Evolutionary conservation across 2,329 filamentous ascomycete species (phyloP).

Genomic region (Diaporthe longicolla): DNA sequence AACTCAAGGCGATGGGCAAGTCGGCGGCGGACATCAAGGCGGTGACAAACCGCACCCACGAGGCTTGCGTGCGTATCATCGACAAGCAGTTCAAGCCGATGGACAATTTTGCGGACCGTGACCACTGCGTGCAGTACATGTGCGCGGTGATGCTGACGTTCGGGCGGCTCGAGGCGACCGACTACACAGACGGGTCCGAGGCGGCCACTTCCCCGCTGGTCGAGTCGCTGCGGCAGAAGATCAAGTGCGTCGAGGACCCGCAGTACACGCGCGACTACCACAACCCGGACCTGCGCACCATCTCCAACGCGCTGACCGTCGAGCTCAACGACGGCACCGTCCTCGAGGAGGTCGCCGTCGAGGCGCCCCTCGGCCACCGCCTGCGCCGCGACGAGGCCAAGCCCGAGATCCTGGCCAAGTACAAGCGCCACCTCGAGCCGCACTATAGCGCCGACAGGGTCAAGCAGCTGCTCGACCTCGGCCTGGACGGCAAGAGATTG

Average conservation of each 20-base stretch:
- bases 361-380: constrained; percentile 94
- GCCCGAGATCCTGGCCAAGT: constrained; percentile 96
- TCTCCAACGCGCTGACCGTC: constrained; percentile 96
- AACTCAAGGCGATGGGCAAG: constrained; percentile 88
- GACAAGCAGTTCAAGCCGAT: constrained; percentile 99
- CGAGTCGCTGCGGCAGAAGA: constrained; percentile 92
- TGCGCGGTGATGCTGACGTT: constrained; percentile 95
- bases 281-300: constrained; percentile 91
- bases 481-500: constrained; percentile 80
- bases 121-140: constrained; percentile 99
- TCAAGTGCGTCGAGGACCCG: constrained; percentile 96
- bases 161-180: constrained; percentile 90
- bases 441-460: constrained; percentile 86
- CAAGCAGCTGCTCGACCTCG: constrained; percentile 85
- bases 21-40: constrained; percentile 93
- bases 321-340: constrained; percentile 94
- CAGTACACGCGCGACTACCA: constrained; percentile 97
- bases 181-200: constrained; percentile 94
- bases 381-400: constrained; percentile 95
- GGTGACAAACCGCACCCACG: constrained; percentile 95
- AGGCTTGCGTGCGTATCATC: constrained; percentile 98
- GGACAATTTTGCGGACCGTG: constrained; percentile 99
- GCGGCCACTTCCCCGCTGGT: constrained; percentile 91
- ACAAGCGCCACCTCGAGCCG: constrained; percentile 88
- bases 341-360: constrained; percentile 90